Evolutionary conservation across 177 flowering plant species (phyloP), one percentile per base, ranked within the genome.

Genomic region (Vitis hybrid): DNA sequence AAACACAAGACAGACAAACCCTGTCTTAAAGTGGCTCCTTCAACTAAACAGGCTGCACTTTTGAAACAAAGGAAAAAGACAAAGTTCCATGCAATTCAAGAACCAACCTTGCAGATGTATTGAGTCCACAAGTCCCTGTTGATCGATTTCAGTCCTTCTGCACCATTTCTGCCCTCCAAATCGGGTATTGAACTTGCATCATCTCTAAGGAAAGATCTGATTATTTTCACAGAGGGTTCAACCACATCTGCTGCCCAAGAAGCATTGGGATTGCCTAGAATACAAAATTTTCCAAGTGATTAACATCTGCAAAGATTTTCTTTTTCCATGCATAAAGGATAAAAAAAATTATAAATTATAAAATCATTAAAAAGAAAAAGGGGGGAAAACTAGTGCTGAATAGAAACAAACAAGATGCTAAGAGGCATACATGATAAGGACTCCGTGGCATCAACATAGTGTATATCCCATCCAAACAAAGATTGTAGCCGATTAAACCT

Each of bases 91-190:
- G n/a, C n/a, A 30, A 24, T 53, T 41, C 10, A 57, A 58, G 48
- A 12, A 54, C 46, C 57, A 35, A 94, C 98, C 95, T 92, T 75
- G 71, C 99, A 95, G 1, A 74, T 68, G 74, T 86, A 80, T 75
- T 83, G 94, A 58, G 88, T 88, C 99, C 99, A 95, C 82, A 93
- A 82, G 76, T 93, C 94, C 73, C 90, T 87, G 49, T 82, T 71
- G 27, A 67, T 58, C 52, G 81, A 27, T 48, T 69, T 83, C 21
- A 35, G 61, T 57, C 30, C 75, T 17, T 55, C 71, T 15, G 56
- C 17, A 56, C 10, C 58, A 52, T 48, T 56, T 3, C 10, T 63
- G 6, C n/a, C 69, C 61, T 57, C 73, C 46, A 64, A 50, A 32
- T 75, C 73, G 15, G 61, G 46, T 49, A 50, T 52, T 13, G 67